phyloP scores from a whole-genome alignment of 2,329 filamentous ascomycete genomes.

The Colletotrichum musicola region DNA sequence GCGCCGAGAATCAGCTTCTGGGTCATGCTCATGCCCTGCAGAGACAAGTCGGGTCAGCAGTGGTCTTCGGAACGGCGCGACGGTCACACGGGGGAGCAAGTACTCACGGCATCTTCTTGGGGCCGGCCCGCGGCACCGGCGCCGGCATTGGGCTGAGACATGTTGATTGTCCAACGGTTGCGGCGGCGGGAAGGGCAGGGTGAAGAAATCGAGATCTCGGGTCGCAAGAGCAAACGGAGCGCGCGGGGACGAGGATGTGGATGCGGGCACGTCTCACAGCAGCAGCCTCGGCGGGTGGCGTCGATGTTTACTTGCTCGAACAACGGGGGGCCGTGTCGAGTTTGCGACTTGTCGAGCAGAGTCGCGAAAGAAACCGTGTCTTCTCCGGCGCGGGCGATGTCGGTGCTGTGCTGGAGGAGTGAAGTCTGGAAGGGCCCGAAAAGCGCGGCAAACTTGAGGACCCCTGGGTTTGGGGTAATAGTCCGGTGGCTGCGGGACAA shows the following conservation, averaged over 20 bases:
- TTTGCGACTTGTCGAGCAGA: conserved; percentile 19
- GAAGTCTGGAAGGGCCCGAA: conserved; percentile 16
- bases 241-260: conserved; percentile 2
- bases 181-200: background rate
- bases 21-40: conserved; percentile 53
- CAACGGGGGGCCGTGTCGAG: conserved; percentile 12
- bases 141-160: conserved; percentile 35
- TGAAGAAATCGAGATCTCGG: background rate
- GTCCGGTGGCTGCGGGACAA: conserved; percentile 15
- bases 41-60: conserved; percentile 16
- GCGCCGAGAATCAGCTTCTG: conserved; percentile 64
- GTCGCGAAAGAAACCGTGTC: conserved; percentile 21
- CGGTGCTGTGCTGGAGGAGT: conserved; percentile 33
- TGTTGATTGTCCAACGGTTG: conserved; percentile 18
- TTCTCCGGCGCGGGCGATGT: conserved; percentile 32
- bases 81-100: background rate
- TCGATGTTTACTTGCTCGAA: conserved; percentile 16
- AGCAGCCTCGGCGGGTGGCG: conserved; percentile 4
- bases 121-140: conserved; percentile 18
- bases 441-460: conserved; percentile 22
- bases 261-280: conserved; percentile 22
- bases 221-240: conserved; percentile 27
- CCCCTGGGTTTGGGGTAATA: conserved; percentile 21
- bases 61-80: background rate
- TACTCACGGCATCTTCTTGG: conserved; percentile 40